Conservation (phyloP, 2,329 filamentous ascomycete species). For the Colletotrichum sp. region DNA sequence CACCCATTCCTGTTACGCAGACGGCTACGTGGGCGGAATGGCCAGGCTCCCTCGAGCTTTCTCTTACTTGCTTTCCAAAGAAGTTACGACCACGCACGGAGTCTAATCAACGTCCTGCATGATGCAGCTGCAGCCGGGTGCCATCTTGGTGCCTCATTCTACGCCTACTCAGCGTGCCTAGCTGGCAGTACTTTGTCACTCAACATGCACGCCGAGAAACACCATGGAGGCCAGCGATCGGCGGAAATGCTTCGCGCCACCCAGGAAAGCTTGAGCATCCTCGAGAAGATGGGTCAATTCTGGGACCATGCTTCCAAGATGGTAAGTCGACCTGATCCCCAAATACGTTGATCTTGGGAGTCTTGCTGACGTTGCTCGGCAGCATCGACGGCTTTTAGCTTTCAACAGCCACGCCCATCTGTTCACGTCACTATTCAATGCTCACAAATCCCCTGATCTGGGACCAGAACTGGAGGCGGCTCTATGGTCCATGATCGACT, state of each 20-base stretch:
- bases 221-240: not conserved
- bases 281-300: not conserved
- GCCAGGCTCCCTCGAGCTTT: not conserved
- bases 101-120: not conserved
- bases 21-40: not conserved
- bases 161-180: not conserved
- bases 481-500: not conserved
- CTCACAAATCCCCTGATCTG: not conserved
- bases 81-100: not conserved
- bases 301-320: not conserved
- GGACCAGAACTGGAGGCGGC: not conserved
- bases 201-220: not conserved
- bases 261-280: not conserved
- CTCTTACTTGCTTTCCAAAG: not conserved
- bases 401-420: not conserved
- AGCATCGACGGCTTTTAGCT: not conserved
- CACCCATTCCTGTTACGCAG: not conserved
- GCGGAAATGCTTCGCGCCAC: not conserved
- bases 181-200: not conserved
- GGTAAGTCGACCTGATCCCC: not conserved
- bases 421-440: not conserved
- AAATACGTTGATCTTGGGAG: rapidly evolving
- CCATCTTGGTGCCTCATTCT: not conserved
- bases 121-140: not conserved
- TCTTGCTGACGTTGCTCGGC: rapidly evolving